Base-by-base conservation (phyloP, 2,329 filamentous ascomycete genomes). In the Dactylella cylindrospora region DNA sequence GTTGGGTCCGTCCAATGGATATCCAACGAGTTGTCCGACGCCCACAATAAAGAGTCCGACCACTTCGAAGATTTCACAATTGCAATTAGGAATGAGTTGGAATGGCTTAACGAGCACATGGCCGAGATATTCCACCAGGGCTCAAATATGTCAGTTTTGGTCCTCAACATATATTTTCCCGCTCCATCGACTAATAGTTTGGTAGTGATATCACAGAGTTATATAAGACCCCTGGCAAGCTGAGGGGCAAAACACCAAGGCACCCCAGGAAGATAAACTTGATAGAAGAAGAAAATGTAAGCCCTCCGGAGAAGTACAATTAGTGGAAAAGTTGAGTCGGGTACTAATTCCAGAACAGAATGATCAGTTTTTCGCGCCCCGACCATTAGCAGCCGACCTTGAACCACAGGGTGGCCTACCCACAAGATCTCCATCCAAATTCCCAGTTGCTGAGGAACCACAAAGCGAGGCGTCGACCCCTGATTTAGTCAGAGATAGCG, bases 71-170 rank as follows among this genome's bases (percentile, higher is more conserved):
- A 98, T 75, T 94, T 97, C 71, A 83, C 87, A 35, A 97, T 88
- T 75, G 89, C 90, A 23, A 90, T 88, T 65, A 83, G 88, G 57
- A 95, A 97, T 74, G 93, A 98, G 73, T 77, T 97, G 70, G 90
- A 97, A 72, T 98, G 93, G 93, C 78, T 98, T 69, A 97, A 98
- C 71, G 93, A 97, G 75, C 93, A 98, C 73, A 96, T 98, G 91
- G 83, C 83, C 43, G 89, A 95, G 66, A 88, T 98, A 70, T 95
- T 97, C 72, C 85, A 84, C 69, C 84, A 85, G 68, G 44, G 44
- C 22, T 44, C 50, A 3, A 50, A 51, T 26, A 41, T 64, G 59
- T 64, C 9, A 6, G 39, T 13, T 43, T 9, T 29, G 6, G 3
- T 43, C 3, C 3, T 26, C 4, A 22, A 5, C 15, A 52, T 15